Evolutionary conservation across 2,329 filamentous ascomycete genomes (phyloP), one percentile per base, ranked within the genome.

Genomic region (Claviceps humidiphila): DNA sequence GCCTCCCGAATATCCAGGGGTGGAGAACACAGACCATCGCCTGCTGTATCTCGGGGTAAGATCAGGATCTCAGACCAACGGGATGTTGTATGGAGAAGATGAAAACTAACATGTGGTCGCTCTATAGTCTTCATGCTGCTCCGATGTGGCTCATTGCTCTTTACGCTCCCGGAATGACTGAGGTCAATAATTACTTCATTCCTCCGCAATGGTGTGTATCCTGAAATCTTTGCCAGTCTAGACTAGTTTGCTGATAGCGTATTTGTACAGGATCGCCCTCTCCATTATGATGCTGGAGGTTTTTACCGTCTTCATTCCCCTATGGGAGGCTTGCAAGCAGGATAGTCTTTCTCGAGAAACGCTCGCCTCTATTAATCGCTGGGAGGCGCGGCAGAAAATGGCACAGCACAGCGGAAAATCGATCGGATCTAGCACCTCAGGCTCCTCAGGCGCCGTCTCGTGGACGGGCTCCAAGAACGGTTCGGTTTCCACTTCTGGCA

Each of bases 71-170:
- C 17, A 22, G 5, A 22, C 2, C 3, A 42, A 20, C 11, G 5
- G 4, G 20, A 42, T 42, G 17, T 42, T 22, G n/a, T 9, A n/a
- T 20, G 17, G 17, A 42, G 5, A 16, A 4, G n/a, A 20, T 8
- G 26, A 7, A 2, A n/a, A 40, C 26, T 51, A 40, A 53, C n/a
- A 24, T 47, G 49, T 17, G 3, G 38, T 24, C 17, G 16, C 11
- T 37, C 24, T 8, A 14, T 37, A 81, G 78, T 52, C 72, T 86
- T 20, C 81, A 77, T 52, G 81, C 81, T 22, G 78, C 81, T 8
- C 83, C 83, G 0, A 74, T 86, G 68, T 86, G 82, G 82, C 73
- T 86, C 40, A 65, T 82, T 24, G 82, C 78, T 51, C 66, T 80
- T 14, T 73, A 77, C 53, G 70, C 71, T 3, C 73, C 77, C 5